Base-by-base conservation (phyloP, 179 eudicot genomes). In the Heliamphora pulchella region DNA sequence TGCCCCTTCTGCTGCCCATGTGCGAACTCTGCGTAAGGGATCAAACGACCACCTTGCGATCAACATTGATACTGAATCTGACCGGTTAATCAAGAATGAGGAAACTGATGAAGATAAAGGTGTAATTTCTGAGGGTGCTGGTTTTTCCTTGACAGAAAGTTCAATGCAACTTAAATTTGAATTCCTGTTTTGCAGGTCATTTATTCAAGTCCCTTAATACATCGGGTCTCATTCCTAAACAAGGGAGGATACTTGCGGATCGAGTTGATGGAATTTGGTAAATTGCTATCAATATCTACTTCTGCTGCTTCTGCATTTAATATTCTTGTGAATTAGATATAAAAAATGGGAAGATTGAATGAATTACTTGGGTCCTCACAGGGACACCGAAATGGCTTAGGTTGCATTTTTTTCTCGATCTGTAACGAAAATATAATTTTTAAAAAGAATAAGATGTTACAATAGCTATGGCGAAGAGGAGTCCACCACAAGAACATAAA, bases 261-360 rank as follows among this genome's bases (percentile, higher is more conserved):
- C 84, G 94, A 77, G 59, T 96, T 62, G 99, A 96, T 83, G 98
- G 98, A 84, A 82, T 94, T 51, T 96, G 99, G 99, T 96, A 89
- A 83, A 75, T 14, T 62, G 80, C 75, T 78, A 46, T 74, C 3
- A 72, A 22, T 17, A 3, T 57, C 18, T 48, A 57, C 20, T 71
- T 71, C 71, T 44, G 14, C 39, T 31, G 22, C 65, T 43, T 43
- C 39, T 54, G 66, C 57, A 8, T n/a, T 48, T 44, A 15, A 48
- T 15, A 46, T 15, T 51, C 10, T 50, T 18, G 71, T 31, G 57
- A 11, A 77, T 22, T 6, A 64, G 20, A 63, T 18, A 14, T 59
- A 46, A 5, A 5, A n/a, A 78, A 50, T 14, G 71, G n/a, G 55
- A 59, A 59, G 69, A 44, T 59, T 76, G 43, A 44, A 76, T 44